Evolutionary conservation across 257 asterid genomes (phyloP).

Genomic region (Solanum habrochaites): DNA sequence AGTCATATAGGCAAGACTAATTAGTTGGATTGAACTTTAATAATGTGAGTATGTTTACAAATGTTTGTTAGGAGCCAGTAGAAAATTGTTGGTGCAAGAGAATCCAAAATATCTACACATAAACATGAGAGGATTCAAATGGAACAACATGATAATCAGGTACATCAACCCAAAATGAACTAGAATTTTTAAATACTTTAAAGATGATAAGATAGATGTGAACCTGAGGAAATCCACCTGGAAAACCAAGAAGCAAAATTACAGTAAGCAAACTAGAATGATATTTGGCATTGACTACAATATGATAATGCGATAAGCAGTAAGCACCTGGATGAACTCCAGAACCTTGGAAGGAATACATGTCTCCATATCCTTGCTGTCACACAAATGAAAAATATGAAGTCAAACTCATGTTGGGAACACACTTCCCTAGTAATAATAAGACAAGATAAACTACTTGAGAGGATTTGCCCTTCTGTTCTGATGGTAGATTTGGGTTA

Average conservation of each 20-base stretch:
- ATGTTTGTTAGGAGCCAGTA: not conserved
- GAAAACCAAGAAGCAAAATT: constrained; percentile 1
- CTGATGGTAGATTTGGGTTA: constrained; percentile 87
- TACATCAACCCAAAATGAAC: not conserved
- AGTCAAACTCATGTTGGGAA: not conserved
- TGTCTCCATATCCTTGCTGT: constrained; percentile 79
- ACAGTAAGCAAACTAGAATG: not conserved
- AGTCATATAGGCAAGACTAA: not conserved
- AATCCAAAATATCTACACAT: not conserved
- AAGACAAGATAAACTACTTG: constrained; percentile 52
- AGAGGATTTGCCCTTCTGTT: constrained; percentile 86
- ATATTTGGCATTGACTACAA: not conserved
- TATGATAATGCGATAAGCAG: not conserved
- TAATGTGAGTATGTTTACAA: not conserved
- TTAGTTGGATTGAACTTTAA: not conserved
- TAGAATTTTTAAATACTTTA: not conserved
- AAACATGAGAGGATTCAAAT: not conserved
- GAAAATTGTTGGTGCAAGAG: not conserved
- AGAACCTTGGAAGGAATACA: constrained; percentile 22
- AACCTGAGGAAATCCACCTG: constrained; percentile 97
- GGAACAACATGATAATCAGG: not conserved
- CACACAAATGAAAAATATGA: constrained; percentile 1
- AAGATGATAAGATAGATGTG: constrained; percentile 3
- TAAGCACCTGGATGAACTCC: constrained; percentile 43
- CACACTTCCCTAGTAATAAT: not conserved